Percentiles rank a stretch among this genome's conserved stretches.
These are phyloP conservation scores for Phytophthora rubi DNA, from an alignment of 352 stramenopile genomes.

Conservation along the genomic window DNA sequence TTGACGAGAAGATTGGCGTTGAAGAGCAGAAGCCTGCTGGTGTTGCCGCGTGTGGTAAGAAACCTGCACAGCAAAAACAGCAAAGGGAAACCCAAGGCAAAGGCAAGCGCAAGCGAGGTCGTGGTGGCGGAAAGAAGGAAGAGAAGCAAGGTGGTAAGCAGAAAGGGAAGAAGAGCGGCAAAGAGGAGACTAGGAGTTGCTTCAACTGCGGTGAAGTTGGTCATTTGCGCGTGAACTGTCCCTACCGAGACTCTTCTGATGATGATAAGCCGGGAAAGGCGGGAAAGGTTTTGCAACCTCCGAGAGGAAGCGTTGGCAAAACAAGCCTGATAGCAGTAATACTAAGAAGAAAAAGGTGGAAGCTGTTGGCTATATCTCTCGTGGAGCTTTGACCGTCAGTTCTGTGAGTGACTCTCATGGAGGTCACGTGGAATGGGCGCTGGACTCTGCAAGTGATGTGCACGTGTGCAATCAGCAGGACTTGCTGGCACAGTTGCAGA, in stretches of 20 bases:
- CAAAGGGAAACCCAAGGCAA: conserved; percentile 2
- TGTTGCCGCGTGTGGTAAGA: conserved; percentile 20
- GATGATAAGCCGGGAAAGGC: neutral
- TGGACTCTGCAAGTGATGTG: conserved; percentile 14
- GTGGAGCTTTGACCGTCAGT: neutral
- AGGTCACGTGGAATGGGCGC: conserved; percentile 5
- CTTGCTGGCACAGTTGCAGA: neutral
- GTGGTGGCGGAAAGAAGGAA: neutral
- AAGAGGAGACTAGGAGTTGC: neutral
- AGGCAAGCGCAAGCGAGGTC: conserved; percentile 7
- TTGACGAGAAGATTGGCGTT: conserved; percentile 11
- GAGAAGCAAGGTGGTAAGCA: neutral
- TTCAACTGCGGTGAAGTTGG: conserved; percentile 18
- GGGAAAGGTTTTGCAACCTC: conserved; percentile 5
- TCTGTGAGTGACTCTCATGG: conserved; percentile 11
- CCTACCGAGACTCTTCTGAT: conserved; percentile 7
- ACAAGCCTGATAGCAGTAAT: conserved; percentile 3
- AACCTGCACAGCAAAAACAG: neutral
- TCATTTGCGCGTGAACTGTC: conserved; percentile 8
- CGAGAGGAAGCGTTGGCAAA: conserved; percentile 16
- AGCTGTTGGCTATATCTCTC: conserved; percentile 5
- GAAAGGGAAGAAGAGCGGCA: conserved; percentile 2
- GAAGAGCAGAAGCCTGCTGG: conserved; percentile 6
- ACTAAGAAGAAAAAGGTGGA: neutral
- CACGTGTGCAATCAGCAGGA: conserved; percentile 14